Conservation (phyloP, 1,284 basidiomycete genomes). For the Marasmius tenuissimus region DNA sequence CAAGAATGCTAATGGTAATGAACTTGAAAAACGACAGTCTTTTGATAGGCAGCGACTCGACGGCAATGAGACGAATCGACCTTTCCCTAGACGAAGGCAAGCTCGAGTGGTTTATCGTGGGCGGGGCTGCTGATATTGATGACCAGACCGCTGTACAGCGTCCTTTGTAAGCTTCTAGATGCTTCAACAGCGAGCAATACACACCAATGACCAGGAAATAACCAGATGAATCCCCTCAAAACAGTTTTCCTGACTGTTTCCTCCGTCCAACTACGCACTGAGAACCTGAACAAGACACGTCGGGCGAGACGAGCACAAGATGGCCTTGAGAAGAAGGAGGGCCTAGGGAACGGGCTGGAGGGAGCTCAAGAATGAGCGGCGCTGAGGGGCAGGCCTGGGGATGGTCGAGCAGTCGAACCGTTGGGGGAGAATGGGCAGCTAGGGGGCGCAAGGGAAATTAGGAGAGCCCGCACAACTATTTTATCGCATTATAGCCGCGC, state of each 20-base stretch:
- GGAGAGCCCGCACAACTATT: background rate
- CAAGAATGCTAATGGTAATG: background rate
- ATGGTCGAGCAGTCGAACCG: background rate
- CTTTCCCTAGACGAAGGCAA: too few relatives aligned
- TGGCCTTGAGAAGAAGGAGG: background rate
- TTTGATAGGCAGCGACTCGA: background rate
- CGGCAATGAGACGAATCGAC: too few relatives aligned
- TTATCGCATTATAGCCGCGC: background rate
- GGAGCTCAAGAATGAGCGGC: background rate
- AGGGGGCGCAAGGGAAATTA: background rate
- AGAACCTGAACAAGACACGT: background rate
- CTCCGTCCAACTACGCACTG: background rate
- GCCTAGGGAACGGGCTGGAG: background rate
- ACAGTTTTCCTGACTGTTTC: background rate
- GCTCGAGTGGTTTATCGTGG: background rate
- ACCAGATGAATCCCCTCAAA: background rate
- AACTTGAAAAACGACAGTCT: background rate
- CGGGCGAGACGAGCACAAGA: background rate
- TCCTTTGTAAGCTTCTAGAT: too few relatives aligned
- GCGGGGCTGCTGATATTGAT: background rate
- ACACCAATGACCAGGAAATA: background rate
- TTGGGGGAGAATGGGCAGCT: background rate
- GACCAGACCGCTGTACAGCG: too few relatives aligned
- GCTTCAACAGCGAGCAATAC: background rate
- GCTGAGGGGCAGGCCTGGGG: background rate